Evolutionary conservation across 331 rosid genomes (phyloP).

Genomic region (Erythrophleum ivorense): DNA sequence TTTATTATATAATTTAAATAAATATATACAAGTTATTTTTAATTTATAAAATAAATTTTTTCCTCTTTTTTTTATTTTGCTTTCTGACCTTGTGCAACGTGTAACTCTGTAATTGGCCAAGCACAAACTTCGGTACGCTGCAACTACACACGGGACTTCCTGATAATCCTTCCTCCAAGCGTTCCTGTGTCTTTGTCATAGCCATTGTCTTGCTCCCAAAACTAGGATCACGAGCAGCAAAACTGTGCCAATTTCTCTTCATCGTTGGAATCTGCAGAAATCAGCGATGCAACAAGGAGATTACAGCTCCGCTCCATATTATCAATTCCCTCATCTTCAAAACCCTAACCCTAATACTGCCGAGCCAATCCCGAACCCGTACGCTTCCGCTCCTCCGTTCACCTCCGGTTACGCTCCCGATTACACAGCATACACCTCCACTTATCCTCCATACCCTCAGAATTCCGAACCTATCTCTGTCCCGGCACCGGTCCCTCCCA

Average conservation of each 20-base stretch:
- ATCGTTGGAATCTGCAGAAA: neutral
- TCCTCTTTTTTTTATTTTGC: neutral
- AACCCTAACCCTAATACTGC: slow-evolving; percentile 47
- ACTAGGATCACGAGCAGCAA: neutral
- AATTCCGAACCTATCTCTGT: slow-evolving; percentile 56
- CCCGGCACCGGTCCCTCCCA: slow-evolving; percentile 47
- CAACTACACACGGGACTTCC: neutral
- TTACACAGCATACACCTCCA: slow-evolving; percentile 48
- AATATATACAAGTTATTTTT: too few species aligned
- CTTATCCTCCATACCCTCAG: slow-evolving; percentile 56
- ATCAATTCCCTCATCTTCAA: slow-evolving; percentile 51
- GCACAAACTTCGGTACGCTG: neutral
- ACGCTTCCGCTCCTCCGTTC: slow-evolving; percentile 82
- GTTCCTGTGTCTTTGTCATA: neutral
- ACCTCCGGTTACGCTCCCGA: slow-evolving; percentile 43
- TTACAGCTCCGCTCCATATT: slow-evolving; percentile 59
- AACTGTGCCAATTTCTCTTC: neutral
- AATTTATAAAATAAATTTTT: neutral
- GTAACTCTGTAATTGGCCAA: neutral
- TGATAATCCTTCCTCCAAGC: neutral
- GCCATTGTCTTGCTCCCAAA: neutral
- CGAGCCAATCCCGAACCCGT: slow-evolving; percentile 53
- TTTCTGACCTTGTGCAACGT: neutral
- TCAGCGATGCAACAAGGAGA: slow-evolving; percentile 78
- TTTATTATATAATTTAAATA: too few species aligned